phyloP scores from a whole-genome alignment of 2,329 filamentous ascomycete genomes.

The Aschersonia sp. region DNA sequence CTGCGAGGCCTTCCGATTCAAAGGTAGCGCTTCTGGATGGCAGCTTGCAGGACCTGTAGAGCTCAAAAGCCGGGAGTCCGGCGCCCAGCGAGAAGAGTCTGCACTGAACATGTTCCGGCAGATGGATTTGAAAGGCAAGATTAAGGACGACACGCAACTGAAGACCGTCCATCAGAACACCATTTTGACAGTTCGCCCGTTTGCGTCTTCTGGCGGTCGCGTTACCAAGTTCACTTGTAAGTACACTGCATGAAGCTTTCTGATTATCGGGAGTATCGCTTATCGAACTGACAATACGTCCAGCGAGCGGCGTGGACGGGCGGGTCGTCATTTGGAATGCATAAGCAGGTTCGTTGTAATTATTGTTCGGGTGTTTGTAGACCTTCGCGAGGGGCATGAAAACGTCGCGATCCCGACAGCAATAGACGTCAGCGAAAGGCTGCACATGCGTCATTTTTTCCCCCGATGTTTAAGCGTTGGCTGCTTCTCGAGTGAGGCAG shows the following conservation, averaged over 20 bases:
- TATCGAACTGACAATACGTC: constrained; percentile 8
- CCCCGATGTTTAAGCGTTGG: too few species aligned
- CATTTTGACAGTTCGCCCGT: constrained; percentile 70
- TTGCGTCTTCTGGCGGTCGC: constrained; percentile 46
- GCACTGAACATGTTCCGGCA: constrained; percentile 96
- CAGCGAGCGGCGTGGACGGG: constrained; percentile 71
- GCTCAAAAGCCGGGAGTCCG: constrained; percentile 48
- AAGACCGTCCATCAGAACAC: constrained; percentile 97
- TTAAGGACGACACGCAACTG: constrained; percentile 81
- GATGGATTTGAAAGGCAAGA: constrained; percentile 95
- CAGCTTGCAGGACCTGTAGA: constrained; percentile 70
- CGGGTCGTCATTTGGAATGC: constrained; percentile 65
- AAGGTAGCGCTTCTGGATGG: constrained; percentile 69
- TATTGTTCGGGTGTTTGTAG: too few species aligned
- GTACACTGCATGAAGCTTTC: constrained; percentile 17
- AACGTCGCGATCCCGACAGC: not conserved
- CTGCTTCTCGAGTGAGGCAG: too few species aligned
- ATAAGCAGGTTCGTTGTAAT: constrained; percentile 21
- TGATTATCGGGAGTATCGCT: not conserved
- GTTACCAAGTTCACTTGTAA: constrained; percentile 79
- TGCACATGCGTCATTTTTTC: not conserved
- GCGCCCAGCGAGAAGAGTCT: constrained; percentile 65
- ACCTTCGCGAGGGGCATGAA: not conserved
- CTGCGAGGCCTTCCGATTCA: constrained; percentile 79
- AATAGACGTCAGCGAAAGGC: not conserved